Evolutionary conservation across 768 basidiomycete species (phyloP).

Genomic region (Saitozyma sp.): DNA sequence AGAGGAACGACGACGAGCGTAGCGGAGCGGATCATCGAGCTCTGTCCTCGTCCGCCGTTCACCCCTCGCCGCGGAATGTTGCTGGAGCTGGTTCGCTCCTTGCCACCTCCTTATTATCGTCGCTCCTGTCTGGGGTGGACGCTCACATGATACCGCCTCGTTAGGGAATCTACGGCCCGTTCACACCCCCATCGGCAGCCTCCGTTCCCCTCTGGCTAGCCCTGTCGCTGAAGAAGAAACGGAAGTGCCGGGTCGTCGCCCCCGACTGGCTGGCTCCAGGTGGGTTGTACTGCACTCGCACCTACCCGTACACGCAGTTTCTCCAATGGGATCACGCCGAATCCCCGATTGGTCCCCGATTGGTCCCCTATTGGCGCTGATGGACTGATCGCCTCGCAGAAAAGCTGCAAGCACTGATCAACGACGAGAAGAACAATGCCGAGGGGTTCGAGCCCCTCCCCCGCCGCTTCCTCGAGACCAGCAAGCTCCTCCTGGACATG

Average conservation of each 20-base stretch:
- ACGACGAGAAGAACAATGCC: conserved; percentile 67
- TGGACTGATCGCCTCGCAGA: conserved; percentile 57
- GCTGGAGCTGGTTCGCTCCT: neutral
- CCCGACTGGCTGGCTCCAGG: conserved; percentile 87
- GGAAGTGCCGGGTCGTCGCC: conserved; percentile 87
- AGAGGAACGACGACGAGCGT: no score
- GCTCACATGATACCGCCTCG: neutral
- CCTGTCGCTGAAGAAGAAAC: conserved; percentile 85
- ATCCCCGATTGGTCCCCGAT: neutral
- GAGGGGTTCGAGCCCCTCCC: conserved; percentile 76
- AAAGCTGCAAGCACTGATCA: conserved; percentile 71
- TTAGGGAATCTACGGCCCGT: conserved; percentile 89
- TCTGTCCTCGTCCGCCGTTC: no score
- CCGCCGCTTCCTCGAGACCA: conserved; percentile 83
- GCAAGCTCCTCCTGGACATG: conserved; percentile 92
- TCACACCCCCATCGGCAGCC: conserved; percentile 79
- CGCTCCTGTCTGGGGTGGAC: neutral
- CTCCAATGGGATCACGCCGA: neutral
- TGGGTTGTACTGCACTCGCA: conserved; percentile 53
- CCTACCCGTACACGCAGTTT: neutral
- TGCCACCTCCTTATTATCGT: neutral
- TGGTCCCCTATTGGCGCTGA: neutral
- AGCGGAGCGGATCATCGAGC: no score
- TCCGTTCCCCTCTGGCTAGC: conserved; percentile 97
- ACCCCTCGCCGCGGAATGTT: no score